A percentile compares a stretch with the other conserved stretches of the same genome.
Conservation (phyloP, 305 asterid species). For the Lippia alba region DNA sequence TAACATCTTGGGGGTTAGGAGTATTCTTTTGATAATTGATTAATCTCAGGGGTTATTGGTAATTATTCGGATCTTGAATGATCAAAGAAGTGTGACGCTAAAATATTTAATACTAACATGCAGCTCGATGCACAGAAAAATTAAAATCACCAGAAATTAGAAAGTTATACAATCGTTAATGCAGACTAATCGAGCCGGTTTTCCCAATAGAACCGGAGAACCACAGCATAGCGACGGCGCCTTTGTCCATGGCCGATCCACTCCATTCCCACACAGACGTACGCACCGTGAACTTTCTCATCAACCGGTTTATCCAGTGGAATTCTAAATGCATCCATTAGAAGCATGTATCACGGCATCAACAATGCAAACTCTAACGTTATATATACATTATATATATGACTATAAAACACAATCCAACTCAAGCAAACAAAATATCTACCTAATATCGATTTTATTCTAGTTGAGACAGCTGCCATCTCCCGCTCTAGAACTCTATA, state of each 20-base stretch:
- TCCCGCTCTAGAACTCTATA: too few species aligned
- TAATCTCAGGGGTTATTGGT: too few species aligned
- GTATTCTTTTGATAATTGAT: too few species aligned
- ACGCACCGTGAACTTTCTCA: slow-evolving; percentile 49
- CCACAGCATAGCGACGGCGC: slow-evolving; percentile 73
- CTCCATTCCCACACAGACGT: slow-evolving; percentile 94
- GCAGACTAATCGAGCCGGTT: slow-evolving; percentile 70
- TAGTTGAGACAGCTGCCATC: too few species aligned
- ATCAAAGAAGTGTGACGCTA: too few species aligned
- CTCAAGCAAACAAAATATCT: not conserved
- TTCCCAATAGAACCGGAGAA: slow-evolving; percentile 69
- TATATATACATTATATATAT: not conserved
- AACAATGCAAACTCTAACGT: not conserved
- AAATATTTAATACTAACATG: too few species aligned
- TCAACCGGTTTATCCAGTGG: slow-evolving; percentile 51
- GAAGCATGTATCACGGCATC: slow-evolving; percentile 65
- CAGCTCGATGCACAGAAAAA: too few species aligned
- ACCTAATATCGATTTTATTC: slow-evolving; percentile 58
- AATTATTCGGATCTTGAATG: too few species aligned
- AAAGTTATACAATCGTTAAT: slow-evolving; percentile 46
- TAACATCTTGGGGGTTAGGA: too few species aligned
- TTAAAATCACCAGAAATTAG: not conserved
- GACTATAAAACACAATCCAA: not conserved
- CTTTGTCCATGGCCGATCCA: slow-evolving; percentile 83
- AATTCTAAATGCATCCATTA: slow-evolving; percentile 59